Conservation (phyloP, 1,284 basidiomycete species). For the Coniferiporia sulphurascens region DNA sequence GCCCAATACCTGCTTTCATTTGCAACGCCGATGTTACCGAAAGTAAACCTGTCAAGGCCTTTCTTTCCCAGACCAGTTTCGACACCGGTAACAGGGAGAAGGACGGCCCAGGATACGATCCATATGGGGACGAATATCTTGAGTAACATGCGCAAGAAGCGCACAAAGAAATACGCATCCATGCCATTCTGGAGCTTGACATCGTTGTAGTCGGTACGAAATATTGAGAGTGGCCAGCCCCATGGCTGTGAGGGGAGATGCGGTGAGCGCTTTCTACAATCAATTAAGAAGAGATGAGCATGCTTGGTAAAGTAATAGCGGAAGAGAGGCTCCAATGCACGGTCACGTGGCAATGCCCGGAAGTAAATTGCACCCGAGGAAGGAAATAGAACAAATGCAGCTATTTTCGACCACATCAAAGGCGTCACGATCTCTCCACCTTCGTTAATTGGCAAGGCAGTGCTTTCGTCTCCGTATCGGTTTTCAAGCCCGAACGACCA, state of each 20-base stretch:
- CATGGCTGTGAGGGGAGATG: constrained; percentile 43
- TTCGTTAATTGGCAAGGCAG: too few species aligned
- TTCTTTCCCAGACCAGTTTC: constrained; percentile 43
- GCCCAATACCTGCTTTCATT: constrained; percentile 64
- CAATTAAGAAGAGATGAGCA: background rate
- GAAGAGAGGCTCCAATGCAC: background rate
- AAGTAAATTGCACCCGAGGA: too few species aligned
- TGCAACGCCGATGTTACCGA: constrained; percentile 66
- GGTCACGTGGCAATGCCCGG: too few species aligned
- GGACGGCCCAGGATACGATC: constrained; percentile 67
- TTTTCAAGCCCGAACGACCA: too few species aligned
- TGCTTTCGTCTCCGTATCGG: too few species aligned
- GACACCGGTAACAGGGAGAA: constrained; percentile 65
- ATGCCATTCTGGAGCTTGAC: constrained; percentile 78
- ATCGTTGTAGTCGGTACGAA: constrained; percentile 51
- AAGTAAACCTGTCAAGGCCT: constrained; percentile 74
- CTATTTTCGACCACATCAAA: too few species aligned
- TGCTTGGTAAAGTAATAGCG: background rate
- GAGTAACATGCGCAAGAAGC: constrained; percentile 80
- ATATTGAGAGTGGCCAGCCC: constrained; percentile 30
- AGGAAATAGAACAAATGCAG: too few species aligned
- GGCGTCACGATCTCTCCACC: too few species aligned
- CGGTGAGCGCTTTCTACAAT: constrained; percentile 48
- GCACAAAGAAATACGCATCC: constrained; percentile 92
- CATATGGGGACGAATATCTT: constrained; percentile 81